A percentile compares a stretch with the other conserved stretches of the same genome.
Evolutionary conservation across 805 yeast genomes (phyloP).

Genomic region (Wickerhamiella kazuoi): DNA sequence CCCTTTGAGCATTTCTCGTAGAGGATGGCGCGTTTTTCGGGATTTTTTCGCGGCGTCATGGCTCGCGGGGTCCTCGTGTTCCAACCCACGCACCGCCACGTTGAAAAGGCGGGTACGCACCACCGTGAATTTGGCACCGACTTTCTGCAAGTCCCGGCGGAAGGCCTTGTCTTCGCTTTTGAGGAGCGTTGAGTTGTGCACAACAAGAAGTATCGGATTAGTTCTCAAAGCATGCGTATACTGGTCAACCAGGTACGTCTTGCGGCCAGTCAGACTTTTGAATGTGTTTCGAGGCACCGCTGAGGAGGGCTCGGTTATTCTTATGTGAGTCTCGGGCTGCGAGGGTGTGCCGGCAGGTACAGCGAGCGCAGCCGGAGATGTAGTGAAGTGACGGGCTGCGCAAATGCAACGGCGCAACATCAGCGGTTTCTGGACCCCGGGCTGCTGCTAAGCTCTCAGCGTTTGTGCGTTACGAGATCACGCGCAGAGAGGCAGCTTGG

Average conservation of each 20-base stretch:
- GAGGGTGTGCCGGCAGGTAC: no score
- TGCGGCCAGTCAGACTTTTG: conserved; percentile 55
- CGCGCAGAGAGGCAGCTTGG: no score
- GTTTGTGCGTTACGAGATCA: no score
- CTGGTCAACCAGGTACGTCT: conserved; percentile 68
- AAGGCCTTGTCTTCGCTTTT: conserved; percentile 49
- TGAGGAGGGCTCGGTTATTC: no score
- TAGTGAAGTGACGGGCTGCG: no score
- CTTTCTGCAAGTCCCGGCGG: conserved; percentile 40
- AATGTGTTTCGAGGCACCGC: no score
- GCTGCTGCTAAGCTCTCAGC: no score
- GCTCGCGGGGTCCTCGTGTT: conserved; percentile 58
- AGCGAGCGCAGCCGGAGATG: no score
- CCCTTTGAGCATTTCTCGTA: conserved; percentile 54
- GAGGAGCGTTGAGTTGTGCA: conserved; percentile 69
- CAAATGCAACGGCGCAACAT: no score
- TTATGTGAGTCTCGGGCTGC: no score
- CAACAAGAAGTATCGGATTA: conserved; percentile 54
- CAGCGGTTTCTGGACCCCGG: no score
- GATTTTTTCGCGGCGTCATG: conserved; percentile 29
- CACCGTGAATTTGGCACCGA: conserved; percentile 56
- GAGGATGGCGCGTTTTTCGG: conserved; percentile 36
- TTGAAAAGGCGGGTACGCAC: conserved; percentile 53
- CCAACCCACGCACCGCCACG: conserved; percentile 56
- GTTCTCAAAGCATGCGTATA: conserved; percentile 54